Evolutionary conservation across 176 grass and related monocot species (phyloP).

Genomic region (Eragrostis curvula): DNA sequence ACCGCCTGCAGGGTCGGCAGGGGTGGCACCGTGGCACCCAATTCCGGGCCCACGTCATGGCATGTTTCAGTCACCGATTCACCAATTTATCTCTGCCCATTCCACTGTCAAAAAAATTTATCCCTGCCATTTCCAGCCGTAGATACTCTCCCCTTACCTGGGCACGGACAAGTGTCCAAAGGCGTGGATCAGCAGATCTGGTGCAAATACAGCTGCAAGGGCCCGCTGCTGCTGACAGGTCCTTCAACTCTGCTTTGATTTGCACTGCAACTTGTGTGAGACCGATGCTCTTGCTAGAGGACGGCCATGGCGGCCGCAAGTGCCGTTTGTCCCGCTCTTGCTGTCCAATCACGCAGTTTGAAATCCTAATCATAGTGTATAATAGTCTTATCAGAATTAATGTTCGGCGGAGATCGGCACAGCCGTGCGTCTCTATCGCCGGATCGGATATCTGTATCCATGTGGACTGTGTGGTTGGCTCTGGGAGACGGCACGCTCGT

Average conservation of each 20-base stretch:
- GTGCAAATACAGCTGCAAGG: not conserved
- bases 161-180: constrained; percentile 29
- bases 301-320: not conserved
- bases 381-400: not conserved
- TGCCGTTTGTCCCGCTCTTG: not conserved
- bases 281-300: not conserved
- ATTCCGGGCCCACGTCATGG: constrained; percentile 10
- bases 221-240: not conserved
- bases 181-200: constrained; percentile 35
- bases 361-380: not conserved
- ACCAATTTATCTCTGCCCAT: not conserved
- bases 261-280: not conserved
- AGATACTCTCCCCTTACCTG: not conserved
- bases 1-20: not conserved
- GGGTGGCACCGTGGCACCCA: constrained; percentile 3
- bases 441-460: not conserved
- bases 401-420: not conserved
- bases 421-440: not conserved
- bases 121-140: constrained; percentile 7
- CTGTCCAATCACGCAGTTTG: not conserved
- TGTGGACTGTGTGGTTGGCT: not conserved
- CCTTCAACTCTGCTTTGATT: not conserved
- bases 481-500: not conserved
- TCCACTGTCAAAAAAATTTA: not conserved
- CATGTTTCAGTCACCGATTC: not conserved